Percentiles rank a stretch among this genome's conserved stretches.
These are phyloP conservation scores for Hanseniaspora gamundiae DNA, from an alignment of 1,139 yeast species.

Conservation along the genomic window DNA sequence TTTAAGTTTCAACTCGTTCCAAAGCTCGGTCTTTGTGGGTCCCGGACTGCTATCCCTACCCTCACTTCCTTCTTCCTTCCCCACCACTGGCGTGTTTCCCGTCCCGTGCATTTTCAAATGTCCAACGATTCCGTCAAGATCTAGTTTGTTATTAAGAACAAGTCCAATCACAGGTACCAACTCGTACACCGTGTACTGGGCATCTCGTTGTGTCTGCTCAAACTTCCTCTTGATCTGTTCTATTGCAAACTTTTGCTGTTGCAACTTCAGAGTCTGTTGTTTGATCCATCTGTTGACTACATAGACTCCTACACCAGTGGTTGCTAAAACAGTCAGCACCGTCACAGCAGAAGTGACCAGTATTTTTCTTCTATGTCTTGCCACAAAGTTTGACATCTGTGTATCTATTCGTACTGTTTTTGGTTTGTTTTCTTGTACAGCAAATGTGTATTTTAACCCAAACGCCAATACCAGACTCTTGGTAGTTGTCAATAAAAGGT, in stretches of 20 bases:
- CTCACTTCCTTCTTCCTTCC: conserved; percentile 12
- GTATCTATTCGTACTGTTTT: conserved; percentile 1
- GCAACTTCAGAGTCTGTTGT: conserved; percentile 34
- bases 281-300: conserved; percentile 20
- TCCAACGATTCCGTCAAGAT: conserved; percentile 18
- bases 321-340: conserved; percentile 16
- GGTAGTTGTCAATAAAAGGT: no score
- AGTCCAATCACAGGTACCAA: conserved; percentile 63
- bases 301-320: conserved; percentile 19
- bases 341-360: conserved; percentile 13
- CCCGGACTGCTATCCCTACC: no score
- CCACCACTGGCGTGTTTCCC: conserved; percentile 8
- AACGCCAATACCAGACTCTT: no score
- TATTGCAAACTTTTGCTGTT: conserved; percentile 64
- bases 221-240: conserved; percentile 70
- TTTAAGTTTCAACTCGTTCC: conserved; percentile 72
- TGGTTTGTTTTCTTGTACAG: background rate
- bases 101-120: conserved; percentile 14
- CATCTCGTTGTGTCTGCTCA: conserved; percentile 86
- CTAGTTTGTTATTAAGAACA: conserved; percentile 17
- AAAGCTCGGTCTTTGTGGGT: conserved; percentile 63
- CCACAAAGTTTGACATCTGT: conserved; percentile 8
- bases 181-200: conserved; percentile 73
- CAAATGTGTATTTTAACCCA: no score
- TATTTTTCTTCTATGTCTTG: conserved; percentile 16